Base-by-base conservation (phyloP, 2,329 filamentous ascomycete genomes). In the Nemania serpens region DNA sequence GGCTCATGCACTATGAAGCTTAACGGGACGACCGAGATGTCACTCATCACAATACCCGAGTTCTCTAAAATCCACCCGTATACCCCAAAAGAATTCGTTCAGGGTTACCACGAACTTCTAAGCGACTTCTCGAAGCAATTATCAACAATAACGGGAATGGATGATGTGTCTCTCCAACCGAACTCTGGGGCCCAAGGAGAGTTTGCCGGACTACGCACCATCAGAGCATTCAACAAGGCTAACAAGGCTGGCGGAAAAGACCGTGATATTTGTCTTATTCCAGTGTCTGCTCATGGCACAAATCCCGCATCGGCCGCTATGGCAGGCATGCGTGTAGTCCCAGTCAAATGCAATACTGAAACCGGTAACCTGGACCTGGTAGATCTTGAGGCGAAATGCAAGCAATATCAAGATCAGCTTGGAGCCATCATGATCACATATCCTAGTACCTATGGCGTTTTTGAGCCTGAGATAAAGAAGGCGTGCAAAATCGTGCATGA, bases 1-100 rank as follows among this genome's bases (percentile, higher is more conserved):
- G 94, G 94, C 18, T 97, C 94, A 1, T 98, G 94, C 81, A 98
- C 94, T 13, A 98, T 98, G 94, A 98, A 98, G 82, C 87, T 97
- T 55, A 97, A 97, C 75, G 91, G 90, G 43, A 95, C 93, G 2
- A 91, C 91, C 0, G 92, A 97, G 79, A 97, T 98, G 94, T 84
- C 91, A 15, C 90, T 93, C 7, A 84, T 97, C 57, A 91, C 91
- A 0, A 89, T 88, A 77, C 86, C 88, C 0, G 86, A 88, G 51
- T 91, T 93, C 71, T 84, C 90, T 43, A 86, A 89, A 63, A 82
- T 96, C 36, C 94, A 98, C 77, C 94, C 94, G 0, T 92, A 93
- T 71, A 85, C 88, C 39, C 89, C 90, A 0, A 70, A 79, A 0
- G 78, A 85, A 47, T 82, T 88, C 65, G 84, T 87, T 33, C 77